A percentile compares a stretch with the other conserved stretches of the same genome.
Evolutionary conservation across 1,139 yeast species (phyloP).

Genomic region (Pichia sp.): DNA sequence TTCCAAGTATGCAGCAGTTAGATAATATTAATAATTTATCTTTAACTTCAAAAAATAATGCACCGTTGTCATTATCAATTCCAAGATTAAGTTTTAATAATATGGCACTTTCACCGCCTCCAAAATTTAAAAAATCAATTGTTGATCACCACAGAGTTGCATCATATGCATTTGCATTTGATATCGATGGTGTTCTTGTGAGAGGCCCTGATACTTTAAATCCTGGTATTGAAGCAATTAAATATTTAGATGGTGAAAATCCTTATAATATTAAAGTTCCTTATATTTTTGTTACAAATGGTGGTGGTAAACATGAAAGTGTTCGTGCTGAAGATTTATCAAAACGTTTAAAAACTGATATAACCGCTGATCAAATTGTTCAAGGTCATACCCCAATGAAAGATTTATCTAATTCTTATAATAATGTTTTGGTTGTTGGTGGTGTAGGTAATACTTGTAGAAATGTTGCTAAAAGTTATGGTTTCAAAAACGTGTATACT

Average conservation of each 20-base stretch:
- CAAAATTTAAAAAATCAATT: conserved; percentile 44
- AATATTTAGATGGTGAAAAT: conserved; percentile 67
- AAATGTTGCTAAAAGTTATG: conserved; percentile 70
- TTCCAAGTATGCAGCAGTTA: conserved; percentile 34
- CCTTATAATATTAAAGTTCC: conserved; percentile 79
- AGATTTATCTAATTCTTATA: conserved; percentile 58
- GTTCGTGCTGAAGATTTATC: conserved; percentile 65
- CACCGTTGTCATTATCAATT: conserved; percentile 24
- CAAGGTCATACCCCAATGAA: conserved; percentile 91
- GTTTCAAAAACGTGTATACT: conserved; percentile 67
- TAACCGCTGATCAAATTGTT: conserved; percentile 71
- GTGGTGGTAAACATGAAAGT: conserved; percentile 79
- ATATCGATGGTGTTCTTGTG: conserved; percentile 78
- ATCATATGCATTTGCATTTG: conserved; percentile 81
- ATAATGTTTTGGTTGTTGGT: conserved; percentile 76
- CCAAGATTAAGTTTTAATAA: conserved; percentile 2
- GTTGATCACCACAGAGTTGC: conserved; percentile 67
- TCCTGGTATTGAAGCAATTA: conserved; percentile 65
- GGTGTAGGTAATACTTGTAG: conserved; percentile 82
- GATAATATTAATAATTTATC: background rate
- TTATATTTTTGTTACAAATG: conserved; percentile 79
- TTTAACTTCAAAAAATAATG: conserved; percentile 19
- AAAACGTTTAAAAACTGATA: conserved; percentile 49
- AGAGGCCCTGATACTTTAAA: conserved; percentile 78
- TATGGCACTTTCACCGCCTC: conserved; percentile 11